Conservation (phyloP, 495 filamentous ascomycete genomes). For the Penicillium angulare region DNA sequence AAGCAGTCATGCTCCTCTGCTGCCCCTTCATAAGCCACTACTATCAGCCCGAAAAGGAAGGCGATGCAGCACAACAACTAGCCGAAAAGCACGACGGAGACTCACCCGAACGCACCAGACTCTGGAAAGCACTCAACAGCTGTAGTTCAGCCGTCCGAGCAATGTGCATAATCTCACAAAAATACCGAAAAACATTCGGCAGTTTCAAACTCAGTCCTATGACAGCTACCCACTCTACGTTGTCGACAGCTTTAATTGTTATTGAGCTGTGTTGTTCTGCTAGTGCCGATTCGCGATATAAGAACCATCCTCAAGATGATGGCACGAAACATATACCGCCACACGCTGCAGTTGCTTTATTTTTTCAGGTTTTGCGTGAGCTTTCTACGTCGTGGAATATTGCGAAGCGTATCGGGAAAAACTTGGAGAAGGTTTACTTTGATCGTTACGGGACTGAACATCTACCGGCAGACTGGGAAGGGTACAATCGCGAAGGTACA, state of each 20-base stretch:
- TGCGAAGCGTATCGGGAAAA: constrained; percentile 24
- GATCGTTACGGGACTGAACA: constrained; percentile 14
- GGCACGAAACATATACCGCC: not conserved
- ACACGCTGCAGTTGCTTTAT: constrained; percentile 16
- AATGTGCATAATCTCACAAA: constrained; percentile 23
- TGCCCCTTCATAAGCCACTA: constrained; percentile 18
- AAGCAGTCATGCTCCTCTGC: constrained; percentile 21
- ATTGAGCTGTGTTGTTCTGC: constrained; percentile 22
- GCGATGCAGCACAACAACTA: not conserved
- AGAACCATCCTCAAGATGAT: not conserved
- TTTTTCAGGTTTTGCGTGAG: constrained; percentile 19
- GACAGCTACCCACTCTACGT: constrained; percentile 28
- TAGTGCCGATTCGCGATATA: not conserved
- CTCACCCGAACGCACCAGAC: not conserved
- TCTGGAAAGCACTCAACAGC: constrained; percentile 8
- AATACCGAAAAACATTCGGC: constrained; percentile 29
- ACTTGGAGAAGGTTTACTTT: constrained; percentile 23
- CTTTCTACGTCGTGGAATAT: constrained; percentile 28
- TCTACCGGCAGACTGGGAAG: constrained; percentile 2
- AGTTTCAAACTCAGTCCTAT: constrained; percentile 30
- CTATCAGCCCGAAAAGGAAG: not conserved
- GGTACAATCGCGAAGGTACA: not conserved
- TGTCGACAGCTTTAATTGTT: constrained; percentile 25
- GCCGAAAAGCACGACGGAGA: not conserved
- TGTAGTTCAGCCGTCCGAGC: constrained; percentile 18